Percentiles rank a stretch among this genome's conserved stretches.
These are phyloP conservation scores for Penicillium sp. DNA, from an alignment of 2,329 filamentous ascomycete genomes.

Conservation along the genomic window DNA sequence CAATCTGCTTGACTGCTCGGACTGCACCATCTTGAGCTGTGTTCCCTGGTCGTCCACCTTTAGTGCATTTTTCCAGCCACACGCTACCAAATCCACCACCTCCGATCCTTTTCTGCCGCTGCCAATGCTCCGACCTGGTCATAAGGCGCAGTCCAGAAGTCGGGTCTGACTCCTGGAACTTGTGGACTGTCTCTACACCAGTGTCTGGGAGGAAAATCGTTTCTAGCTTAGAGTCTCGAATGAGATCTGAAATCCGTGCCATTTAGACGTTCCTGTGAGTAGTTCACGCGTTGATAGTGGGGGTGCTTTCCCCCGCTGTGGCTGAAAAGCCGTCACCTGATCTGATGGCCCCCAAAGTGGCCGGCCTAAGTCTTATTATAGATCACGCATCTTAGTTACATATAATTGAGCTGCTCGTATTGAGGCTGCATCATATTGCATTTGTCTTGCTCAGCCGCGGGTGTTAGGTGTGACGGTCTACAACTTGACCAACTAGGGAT, in stretches of 20 bases:
- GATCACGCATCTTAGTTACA: background rate
- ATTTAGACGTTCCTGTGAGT: background rate
- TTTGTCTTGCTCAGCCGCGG: background rate
- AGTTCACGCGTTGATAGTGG: background rate
- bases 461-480: background rate
- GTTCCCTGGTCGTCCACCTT: background rate
- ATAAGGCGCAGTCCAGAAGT: background rate
- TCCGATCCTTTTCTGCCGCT: background rate
- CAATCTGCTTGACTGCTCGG: constrained; percentile 9
- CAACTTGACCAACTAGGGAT: background rate
- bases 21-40: background rate
- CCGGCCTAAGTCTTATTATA: background rate
- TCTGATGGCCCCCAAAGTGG: background rate
- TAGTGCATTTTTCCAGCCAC: background rate
- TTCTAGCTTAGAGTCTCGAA: background rate
- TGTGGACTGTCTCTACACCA: background rate
- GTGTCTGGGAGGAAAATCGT: background rate
- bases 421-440: background rate
- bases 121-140: background rate
- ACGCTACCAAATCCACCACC: background rate
- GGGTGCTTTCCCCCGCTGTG: background rate
- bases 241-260: background rate
- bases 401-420: background rate
- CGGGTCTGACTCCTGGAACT: background rate
- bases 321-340: background rate